Conservation (phyloP, 2,329 filamentous ascomycete genomes). For the Fusarium illudens region DNA sequence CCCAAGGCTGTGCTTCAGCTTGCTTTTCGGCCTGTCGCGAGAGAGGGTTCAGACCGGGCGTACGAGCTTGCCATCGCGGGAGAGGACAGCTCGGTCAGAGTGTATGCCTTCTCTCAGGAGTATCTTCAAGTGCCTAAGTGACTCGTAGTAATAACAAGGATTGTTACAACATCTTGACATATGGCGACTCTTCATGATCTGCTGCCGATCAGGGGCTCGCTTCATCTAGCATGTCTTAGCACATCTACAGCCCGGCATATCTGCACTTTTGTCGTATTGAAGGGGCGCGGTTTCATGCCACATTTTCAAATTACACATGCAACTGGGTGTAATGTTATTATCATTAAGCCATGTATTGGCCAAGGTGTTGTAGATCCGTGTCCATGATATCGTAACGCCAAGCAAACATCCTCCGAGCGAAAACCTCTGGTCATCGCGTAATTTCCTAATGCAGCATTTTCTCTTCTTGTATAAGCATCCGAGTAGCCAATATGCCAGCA, state of each 20-base stretch:
- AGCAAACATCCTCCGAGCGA: neutral
- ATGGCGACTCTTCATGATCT: neutral
- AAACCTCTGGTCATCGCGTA: neutral
- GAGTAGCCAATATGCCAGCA: too few species aligned
- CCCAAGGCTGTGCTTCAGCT: slow-evolving; percentile 73
- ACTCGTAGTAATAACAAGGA: slow-evolving; percentile 25
- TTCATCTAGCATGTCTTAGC: neutral
- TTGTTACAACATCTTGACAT: slow-evolving; percentile 3
- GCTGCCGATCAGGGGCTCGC: neutral
- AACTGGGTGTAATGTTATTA: slow-evolving; percentile 21
- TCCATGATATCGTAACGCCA: slow-evolving; percentile 33
- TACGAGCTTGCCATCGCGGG: slow-evolving; percentile 63
- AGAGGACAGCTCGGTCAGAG: slow-evolving; percentile 68
- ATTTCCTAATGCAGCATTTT: neutral
- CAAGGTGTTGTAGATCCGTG: slow-evolving; percentile 25
- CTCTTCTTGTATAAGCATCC: neutral
- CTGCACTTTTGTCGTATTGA: neutral
- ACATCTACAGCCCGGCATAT: neutral
- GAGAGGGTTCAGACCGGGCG: slow-evolving; percentile 40
- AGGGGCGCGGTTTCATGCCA: neutral
- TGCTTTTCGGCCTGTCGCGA: slow-evolving; percentile 68
- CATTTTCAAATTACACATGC: neutral
- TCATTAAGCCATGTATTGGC: slow-evolving; percentile 35
- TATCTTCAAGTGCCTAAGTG: slow-evolving; percentile 36
- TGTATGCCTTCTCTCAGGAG: slow-evolving; percentile 57